Base-by-base conservation (phyloP, 1,284 basidiomycete genomes). In the Papiliotrema laurentii region DNA sequence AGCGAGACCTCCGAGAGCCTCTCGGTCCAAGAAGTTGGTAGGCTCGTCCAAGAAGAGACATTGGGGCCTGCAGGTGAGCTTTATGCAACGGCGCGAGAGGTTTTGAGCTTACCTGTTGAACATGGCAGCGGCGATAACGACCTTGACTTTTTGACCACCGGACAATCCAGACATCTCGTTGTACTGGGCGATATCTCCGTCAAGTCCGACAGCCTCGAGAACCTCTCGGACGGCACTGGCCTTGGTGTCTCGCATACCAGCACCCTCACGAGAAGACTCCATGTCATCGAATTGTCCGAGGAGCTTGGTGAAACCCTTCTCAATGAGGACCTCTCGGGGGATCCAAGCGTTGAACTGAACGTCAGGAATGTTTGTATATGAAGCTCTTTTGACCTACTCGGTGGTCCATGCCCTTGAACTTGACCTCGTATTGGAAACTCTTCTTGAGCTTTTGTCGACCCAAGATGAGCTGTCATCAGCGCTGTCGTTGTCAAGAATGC, bases 361-460 rank as follows among this genome's bases (percentile, higher is more conserved):
- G 19, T 27, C 33, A 31, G 21, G 24, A 13, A 33, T 22, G 11
- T 19, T 25, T 30, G 34, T 24, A 13, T 7, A 27, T 4, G n/a
- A 44, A 16, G 10, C 14, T 19, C 16, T 22, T 11, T 6, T 18
- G 19, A 52, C 53, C 30, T 34, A 58, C 86, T 69, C 81, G 85
- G 79, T 97, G 94, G 71, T 91, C 87, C 50, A 92, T 74, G n/a
- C 89, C 89, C 54, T 83, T 82, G 89, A 92, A 98, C 76, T 98
- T 98, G 76, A 97, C 80, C 75, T 97, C 92, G 72, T 97, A 97
- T 74, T 90, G 91, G 74, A 92, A 83, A 41, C 85, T 82, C 76
- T 97, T 97, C 78, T 97, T 98, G 63, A 96, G 81, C 78, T 98
- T 98, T 79, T 94, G 91, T 53, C 94, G 87, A 66, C 94, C 94